These are phyloP conservation scores for Decorospora gaudefroyi DNA, from an alignment of 2,329 filamentous ascomycete species.

Conservation along the genomic window DNA sequence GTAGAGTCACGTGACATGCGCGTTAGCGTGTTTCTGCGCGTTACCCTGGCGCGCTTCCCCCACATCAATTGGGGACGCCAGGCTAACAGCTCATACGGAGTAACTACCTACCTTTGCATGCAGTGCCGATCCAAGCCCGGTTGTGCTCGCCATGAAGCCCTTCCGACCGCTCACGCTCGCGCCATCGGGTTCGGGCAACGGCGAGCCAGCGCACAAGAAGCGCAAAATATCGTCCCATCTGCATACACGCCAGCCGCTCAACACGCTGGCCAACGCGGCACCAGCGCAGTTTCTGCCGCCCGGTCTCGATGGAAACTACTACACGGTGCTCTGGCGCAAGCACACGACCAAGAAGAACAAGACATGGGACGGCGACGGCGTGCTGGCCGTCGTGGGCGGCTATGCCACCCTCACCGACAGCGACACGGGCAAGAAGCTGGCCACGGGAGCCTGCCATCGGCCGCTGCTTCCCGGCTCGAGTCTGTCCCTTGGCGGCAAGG, in stretches of 20 bases:
- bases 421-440: conserved; percentile 64
- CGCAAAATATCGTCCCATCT: conserved; percentile 46
- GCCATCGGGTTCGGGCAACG: conserved; percentile 23
- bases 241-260: conserved; percentile 39
- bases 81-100: too few relatives aligned
- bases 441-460: conserved; percentile 60
- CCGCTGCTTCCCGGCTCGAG: conserved; percentile 63
- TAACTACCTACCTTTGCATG: too few relatives aligned
- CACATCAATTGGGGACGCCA: too few relatives aligned
- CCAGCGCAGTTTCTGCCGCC: conserved; percentile 21
- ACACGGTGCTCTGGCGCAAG: conserved; percentile 62
- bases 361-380: conserved; percentile 75
- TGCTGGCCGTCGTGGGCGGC: conserved; percentile 62
- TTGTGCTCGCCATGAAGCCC: conserved; percentile 37
- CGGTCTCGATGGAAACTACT: conserved; percentile 47
- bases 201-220: conserved; percentile 50
- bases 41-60: too few relatives aligned
- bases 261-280: conserved; percentile 30
- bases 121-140: neutral
- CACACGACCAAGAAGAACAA: conserved; percentile 74
- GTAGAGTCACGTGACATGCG: too few relatives aligned
- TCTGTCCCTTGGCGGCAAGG: conserved; percentile 67
- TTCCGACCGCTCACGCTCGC: conserved; percentile 44
- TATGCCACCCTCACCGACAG: conserved; percentile 65
- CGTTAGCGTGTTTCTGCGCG: too few relatives aligned